Evolutionary conservation across 495 filamentous ascomycete species (phyloP), one percentile per base, ranked within the genome.

Genomic region (Hypoxylon crocopeplum): DNA sequence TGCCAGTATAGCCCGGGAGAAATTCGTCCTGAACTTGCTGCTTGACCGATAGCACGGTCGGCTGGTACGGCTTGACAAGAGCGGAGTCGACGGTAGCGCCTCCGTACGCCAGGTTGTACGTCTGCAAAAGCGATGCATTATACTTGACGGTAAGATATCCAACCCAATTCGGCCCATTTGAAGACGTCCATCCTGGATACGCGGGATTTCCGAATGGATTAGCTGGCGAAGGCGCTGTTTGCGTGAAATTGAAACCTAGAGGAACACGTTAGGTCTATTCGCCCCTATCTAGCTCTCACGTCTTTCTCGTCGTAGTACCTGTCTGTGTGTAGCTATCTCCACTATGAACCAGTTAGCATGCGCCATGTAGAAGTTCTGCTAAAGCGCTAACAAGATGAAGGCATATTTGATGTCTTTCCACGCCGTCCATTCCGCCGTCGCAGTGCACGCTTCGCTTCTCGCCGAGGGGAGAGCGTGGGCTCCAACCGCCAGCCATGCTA

Each of bases 141-240:
- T 81, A 85, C 54, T 78, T 75, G 34, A 79, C 79, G 0, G 84
- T 82, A 0, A 91, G 74, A 64, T 84, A 91, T 52, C 83, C 71
- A 33, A 90, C 79, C 88, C 88, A 93, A 70, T 87, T 87, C 8
- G 81, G 76, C 10, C 83, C 83, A 55, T 85, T 85, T 19, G 77
- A 67, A 25, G 84, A 77, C 1, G 83, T 86, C 71, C 74, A 82
- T 4, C 83, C 84, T 1, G 85, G 86, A 36, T 84, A 84, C 0
- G 71, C 40, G 5, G 91, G 90, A 68, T 93, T 96, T 19, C 91
- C 91, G 54, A 94, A 77, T 0, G 91, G 89, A 67, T 92, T 90
- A 21, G 72, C 48, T 10, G 77, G 67, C 15, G 81, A 79, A 5
- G 91, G 88, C 50, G 89, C 85, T 10, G 79, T 72, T 40, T 75